Percentiles rank a stretch among this genome's conserved stretches.
Conservation (phyloP, 306 rosid species). For the Albizia julibrissin region DNA sequence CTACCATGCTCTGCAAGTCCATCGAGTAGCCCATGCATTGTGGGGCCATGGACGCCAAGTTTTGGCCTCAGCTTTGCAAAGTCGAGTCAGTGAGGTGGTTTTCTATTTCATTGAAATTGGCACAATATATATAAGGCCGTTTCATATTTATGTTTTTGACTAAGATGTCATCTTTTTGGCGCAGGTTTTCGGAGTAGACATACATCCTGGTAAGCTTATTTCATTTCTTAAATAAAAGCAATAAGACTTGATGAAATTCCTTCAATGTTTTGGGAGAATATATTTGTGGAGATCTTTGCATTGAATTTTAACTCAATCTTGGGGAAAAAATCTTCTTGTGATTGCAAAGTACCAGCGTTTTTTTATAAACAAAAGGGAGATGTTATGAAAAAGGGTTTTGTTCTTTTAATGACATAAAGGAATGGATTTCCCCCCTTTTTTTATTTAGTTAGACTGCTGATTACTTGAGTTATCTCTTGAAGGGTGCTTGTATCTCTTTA, state of each 20-base stretch:
- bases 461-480: conserved; percentile 28
- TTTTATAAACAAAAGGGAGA: conserved; percentile 25
- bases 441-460: neutral
- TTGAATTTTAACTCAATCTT: neutral
- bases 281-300: conserved; percentile 7
- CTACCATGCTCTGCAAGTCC: conserved; percentile 82
- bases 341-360: neutral
- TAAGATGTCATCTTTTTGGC: conserved; percentile 27
- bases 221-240: conserved; percentile 7
- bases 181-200: conserved; percentile 93
- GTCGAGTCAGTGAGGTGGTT: conserved; percentile 85
- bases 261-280: conserved; percentile 3
- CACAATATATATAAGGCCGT: neutral
- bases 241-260: neutral
- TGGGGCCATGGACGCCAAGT: conserved; percentile 84
- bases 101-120: conserved; percentile 32
- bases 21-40: conserved; percentile 79
- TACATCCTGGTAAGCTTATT: conserved; percentile 80
- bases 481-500: conserved; percentile 24
- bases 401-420: conserved; percentile 10
- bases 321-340: neutral
- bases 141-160: conserved; percentile 29
- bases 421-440: neutral
- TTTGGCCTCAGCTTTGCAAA: conserved; percentile 86
- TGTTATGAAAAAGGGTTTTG: neutral